These are phyloP conservation scores for Flaveria robusta DNA, from an alignment of 129 eudicot species.

Conservation along the genomic window DNA sequence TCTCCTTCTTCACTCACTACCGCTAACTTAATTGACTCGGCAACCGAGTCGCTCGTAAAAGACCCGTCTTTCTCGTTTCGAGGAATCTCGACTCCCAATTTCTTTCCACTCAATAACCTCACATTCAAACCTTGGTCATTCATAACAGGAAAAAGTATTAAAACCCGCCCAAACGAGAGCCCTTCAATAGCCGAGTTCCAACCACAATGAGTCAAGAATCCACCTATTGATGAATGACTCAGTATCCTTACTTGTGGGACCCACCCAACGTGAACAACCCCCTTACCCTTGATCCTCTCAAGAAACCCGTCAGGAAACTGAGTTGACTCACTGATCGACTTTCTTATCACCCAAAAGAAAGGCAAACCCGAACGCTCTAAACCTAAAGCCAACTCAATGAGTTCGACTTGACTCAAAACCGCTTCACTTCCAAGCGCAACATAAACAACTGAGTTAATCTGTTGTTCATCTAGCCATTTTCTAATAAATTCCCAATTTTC, in stretches of 20 bases:
- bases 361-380: slow-evolving; percentile 59
- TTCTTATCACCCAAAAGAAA: slow-evolving; percentile 69
- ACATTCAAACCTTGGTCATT: slow-evolving; percentile 83
- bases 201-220: slow-evolving; percentile 86
- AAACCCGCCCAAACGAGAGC: slow-evolving; percentile 58
- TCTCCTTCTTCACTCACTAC: slow-evolving; percentile 60
- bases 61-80: slow-evolving; percentile 59
- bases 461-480: slow-evolving; percentile 56
- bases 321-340: slow-evolving; percentile 45
- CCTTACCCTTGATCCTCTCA: slow-evolving; percentile 47
- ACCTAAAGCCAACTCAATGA: slow-evolving; percentile 66
- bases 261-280: slow-evolving; percentile 59
- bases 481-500: slow-evolving; percentile 42
- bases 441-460: slow-evolving; percentile 44
- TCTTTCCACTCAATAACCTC: slow-evolving; percentile 56
- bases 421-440: slow-evolving; percentile 84
- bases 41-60: slow-evolving; percentile 61
- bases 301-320: slow-evolving; percentile 57
- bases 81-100: slow-evolving; percentile 65
- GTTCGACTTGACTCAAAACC: slow-evolving; percentile 46
- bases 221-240: slow-evolving; percentile 60
- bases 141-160: slow-evolving; percentile 75
- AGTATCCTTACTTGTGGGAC: slow-evolving; percentile 82
- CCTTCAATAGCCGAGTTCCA: slow-evolving; percentile 89
- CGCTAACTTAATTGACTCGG: slow-evolving; percentile 48